Conservation (phyloP, 441 rosid genomes). For the Melastoma candidum region DNA sequence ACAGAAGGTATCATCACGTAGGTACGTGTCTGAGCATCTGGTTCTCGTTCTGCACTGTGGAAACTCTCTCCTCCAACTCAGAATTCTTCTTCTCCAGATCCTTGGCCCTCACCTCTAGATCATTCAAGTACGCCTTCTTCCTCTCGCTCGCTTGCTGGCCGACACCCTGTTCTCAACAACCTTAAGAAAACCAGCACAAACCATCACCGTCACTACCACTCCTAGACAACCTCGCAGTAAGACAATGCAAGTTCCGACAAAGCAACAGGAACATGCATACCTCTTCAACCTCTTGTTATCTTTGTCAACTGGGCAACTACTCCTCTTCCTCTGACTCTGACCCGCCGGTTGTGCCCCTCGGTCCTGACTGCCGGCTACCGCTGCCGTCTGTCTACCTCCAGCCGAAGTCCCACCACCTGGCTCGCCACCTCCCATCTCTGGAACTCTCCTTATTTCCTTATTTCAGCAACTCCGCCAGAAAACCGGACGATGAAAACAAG, state of each 20-base stretch:
- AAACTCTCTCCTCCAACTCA: constrained; percentile 21
- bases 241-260: too few species aligned
- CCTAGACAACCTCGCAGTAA: neutral
- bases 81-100: constrained; percentile 22
- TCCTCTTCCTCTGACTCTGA: constrained; percentile 62
- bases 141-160: constrained; percentile 27
- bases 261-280: constrained; percentile 18
- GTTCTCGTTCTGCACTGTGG: constrained; percentile 23
- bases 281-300: constrained; percentile 85
- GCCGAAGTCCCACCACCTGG: neutral
- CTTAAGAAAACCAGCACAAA: constrained; percentile 3
- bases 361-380: constrained; percentile 20
- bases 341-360: constrained; percentile 31
- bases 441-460: too few species aligned
- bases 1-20: neutral
- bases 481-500: neutral
- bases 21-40: constrained; percentile 25
- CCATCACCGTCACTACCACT: neutral
- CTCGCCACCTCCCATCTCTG: neutral
- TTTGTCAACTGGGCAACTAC: constrained; percentile 85
- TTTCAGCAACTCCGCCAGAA: too few species aligned
- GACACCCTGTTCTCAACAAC: constrained; percentile 26
- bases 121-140: constrained; percentile 21
- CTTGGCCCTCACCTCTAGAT: constrained; percentile 20
- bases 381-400: neutral